Conservation (phyloP, 2,329 filamentous ascomycete species). For the Fusarium anguioides region DNA sequence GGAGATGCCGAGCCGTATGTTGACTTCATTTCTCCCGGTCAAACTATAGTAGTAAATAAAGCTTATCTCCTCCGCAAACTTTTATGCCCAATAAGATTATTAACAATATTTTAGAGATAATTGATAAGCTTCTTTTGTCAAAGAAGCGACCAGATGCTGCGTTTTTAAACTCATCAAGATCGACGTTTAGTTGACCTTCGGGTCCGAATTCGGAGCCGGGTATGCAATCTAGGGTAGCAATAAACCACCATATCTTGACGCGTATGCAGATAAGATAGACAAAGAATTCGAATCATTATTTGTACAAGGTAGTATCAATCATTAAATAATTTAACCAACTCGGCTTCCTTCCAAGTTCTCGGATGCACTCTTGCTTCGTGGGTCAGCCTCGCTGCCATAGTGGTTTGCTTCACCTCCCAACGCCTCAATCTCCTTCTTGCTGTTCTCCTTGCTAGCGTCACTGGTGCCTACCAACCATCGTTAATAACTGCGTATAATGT, state of each 20-base stretch:
- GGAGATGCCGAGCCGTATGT: neutral
- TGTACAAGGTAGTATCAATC: neutral
- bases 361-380: constrained; percentile 55
- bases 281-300: neutral
- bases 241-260: too few relatives aligned
- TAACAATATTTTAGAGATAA: neutral
- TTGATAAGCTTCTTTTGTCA: neutral
- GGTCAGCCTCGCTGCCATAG: constrained; percentile 56
- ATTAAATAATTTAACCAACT: constrained; percentile 22
- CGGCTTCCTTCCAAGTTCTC: constrained; percentile 54
- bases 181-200: neutral
- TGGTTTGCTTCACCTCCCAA: constrained; percentile 57
- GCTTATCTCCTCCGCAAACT: neutral
- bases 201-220: constrained; percentile 35
- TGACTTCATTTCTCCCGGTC: neutral
- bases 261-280: too few relatives aligned
- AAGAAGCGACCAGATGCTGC: neutral
- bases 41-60: neutral
- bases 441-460: constrained; percentile 58
- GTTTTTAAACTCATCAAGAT: neutral
- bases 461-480: constrained; percentile 52
- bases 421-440: constrained; percentile 53
- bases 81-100: neutral
- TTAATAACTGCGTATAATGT: neutral
- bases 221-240: neutral